Percentiles rank a stretch among this genome's conserved stretches.
These are phyloP conservation scores for Microdochium bolleyi DNA, from an alignment of 2,329 filamentous ascomycete genomes.

Conservation along the genomic window DNA sequence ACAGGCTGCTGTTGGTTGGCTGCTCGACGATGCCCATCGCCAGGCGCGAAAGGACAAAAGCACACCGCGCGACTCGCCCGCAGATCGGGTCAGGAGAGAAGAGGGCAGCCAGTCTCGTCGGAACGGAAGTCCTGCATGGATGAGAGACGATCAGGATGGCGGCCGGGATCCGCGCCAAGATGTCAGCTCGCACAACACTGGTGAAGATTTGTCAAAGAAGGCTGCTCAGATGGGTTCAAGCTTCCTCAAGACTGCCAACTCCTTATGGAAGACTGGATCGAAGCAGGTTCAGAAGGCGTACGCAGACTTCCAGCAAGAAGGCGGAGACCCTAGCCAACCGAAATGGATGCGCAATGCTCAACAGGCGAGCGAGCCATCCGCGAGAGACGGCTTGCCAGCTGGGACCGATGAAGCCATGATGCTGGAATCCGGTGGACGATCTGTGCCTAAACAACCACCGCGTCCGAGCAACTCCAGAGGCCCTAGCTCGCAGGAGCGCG, in stretches of 20 bases:
- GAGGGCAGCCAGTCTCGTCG: conserved; percentile 22
- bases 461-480: conserved; percentile 16
- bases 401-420: conserved; percentile 70
- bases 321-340: conserved; percentile 71
- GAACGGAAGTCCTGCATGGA: conserved; percentile 50
- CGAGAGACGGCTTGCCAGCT: conserved; percentile 24
- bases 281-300: conserved; percentile 92
- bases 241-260: conserved; percentile 89
- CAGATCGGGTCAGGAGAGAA: conserved; percentile 30
- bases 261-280: conserved; percentile 87
- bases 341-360: conserved; percentile 88
- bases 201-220: conserved; percentile 70
- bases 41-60: conserved; percentile 66
- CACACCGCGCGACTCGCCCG: conserved; percentile 39
- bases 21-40: conserved; percentile 84
- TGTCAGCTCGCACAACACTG: conserved; percentile 44
- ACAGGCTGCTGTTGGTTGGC: conserved; percentile 79
- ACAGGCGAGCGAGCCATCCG: conserved; percentile 28
- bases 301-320: conserved; percentile 69
- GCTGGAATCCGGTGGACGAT: conserved; percentile 59
- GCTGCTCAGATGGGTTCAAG: conserved; percentile 77
- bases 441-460: conserved; percentile 32
- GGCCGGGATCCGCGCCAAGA: conserved; percentile 41
- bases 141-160: conserved; percentile 41
- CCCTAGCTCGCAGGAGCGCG: conserved; percentile 34